Conservation (phyloP, 2,329 filamentous ascomycete genomes). For the Zalaria obscura region DNA sequence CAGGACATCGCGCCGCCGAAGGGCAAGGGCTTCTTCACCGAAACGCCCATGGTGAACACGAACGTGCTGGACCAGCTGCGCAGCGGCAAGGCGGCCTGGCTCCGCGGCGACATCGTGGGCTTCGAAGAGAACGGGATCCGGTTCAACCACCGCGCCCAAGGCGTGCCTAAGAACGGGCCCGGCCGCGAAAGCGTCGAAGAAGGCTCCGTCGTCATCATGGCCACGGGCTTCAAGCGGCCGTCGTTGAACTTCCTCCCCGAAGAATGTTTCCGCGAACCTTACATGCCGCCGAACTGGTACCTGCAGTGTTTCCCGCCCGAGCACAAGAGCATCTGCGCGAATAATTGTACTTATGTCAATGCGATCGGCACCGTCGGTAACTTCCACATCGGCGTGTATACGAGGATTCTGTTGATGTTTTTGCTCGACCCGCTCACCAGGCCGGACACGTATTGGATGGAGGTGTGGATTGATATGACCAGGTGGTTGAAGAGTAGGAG, state of each 20-base stretch:
- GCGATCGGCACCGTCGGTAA: constrained; percentile 74
- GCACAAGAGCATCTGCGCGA: constrained; percentile 60
- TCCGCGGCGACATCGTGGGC: constrained; percentile 66
- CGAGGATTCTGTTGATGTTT: constrained; percentile 74
- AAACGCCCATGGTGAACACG: constrained; percentile 78
- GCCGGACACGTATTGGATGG: constrained; percentile 61
- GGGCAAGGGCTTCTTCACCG: constrained; percentile 50
- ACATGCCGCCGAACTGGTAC: constrained; percentile 75
- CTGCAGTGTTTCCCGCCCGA: constrained; percentile 70
- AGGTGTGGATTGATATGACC: constrained; percentile 78
- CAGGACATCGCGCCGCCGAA: constrained; percentile 52
- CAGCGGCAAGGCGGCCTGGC: constrained; percentile 57
- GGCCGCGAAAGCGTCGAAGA: constrained; percentile 52
- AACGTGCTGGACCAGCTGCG: constrained; percentile 66
- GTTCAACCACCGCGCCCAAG: constrained; percentile 58
- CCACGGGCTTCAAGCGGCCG: constrained; percentile 67
- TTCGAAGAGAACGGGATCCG: constrained; percentile 49
- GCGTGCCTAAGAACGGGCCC: constrained; percentile 62
- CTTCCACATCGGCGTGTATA: constrained; percentile 85
- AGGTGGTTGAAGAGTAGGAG: constrained; percentile 52
- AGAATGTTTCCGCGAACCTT: constrained; percentile 58
- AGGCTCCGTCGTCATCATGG: constrained; percentile 68
- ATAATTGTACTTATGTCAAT: constrained; percentile 72
- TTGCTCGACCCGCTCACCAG: constrained; percentile 63
- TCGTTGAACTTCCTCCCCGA: constrained; percentile 59